Base-by-base conservation (phyloP, 371 early-diverging fungal species). In the Mortierella sp. region DNA sequence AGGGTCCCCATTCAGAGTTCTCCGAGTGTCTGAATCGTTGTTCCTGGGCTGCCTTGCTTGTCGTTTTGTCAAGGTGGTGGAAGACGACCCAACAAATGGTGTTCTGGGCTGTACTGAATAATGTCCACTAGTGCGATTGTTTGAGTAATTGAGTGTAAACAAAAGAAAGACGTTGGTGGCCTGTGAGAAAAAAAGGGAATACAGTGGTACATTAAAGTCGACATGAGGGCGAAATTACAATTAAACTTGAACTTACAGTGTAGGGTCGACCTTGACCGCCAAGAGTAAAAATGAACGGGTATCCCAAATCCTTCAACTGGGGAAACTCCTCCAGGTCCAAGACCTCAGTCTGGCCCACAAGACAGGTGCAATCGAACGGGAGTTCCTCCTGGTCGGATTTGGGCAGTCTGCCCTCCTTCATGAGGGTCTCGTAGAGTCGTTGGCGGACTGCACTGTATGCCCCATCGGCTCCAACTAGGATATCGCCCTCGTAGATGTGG, bases 391-490 rank as follows among this genome's bases (percentile, higher is more conserved):
- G 24, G n/a, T 70, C 70, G 1, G 37, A 26, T 4, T 39, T 44
- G 7, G 71, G 71, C 2, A 71, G 64, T 7, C 5, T n/a, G 9
- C 64, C 71, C 8, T 40, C 29, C 47, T 41, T 24, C n/a, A 37
- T 34, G 37, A 71, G 13, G 19, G 26, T n/a, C 29, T 64, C 40
- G 40, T 64, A 71, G 0, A 71, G 45, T 4, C 47, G 48, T 26
- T 71, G 71, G 4, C 71, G 71, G n/a, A 71, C 71, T 9, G 48
- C 64, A 13, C 64, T 63, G 40, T 71, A 64, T 10, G 71, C 71
- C 4, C 71, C 71, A 29, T 71, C 71, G 3, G 71, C 71, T 0
- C 71, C 71, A 7, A 71, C 64, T 14, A 71, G 71, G 14, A 71
- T 63, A 26, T 71, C 71, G 2, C 63, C 71, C 11, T 26, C 11